These are phyloP conservation scores for Suillus sp. DNA, from an alignment of 768 basidiomycete species.

Conservation along the genomic window DNA sequence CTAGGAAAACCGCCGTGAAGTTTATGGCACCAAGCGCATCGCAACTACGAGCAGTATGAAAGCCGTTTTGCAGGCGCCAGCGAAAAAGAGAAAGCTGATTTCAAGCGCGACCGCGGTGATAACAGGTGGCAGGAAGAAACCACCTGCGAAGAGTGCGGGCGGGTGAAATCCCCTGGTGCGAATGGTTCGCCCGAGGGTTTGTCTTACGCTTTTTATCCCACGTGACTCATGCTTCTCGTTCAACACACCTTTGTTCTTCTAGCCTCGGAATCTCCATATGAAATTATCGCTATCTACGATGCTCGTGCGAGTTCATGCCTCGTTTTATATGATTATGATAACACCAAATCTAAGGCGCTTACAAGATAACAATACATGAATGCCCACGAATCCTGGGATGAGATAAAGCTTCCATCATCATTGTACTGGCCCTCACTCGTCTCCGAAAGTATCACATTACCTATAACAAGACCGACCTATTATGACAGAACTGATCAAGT, in stretches of 20 bases:
- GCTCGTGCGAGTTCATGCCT: background rate
- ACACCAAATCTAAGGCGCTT: background rate
- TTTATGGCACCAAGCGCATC: slow-evolving; percentile 34
- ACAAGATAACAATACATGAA: background rate
- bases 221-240: background rate
- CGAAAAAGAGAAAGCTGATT: slow-evolving; percentile 28
- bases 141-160: background rate
- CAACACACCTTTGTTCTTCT: background rate
- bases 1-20: slow-evolving; percentile 45
- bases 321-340: background rate
- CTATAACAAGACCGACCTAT: background rate
- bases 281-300: background rate
- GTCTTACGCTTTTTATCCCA: background rate
- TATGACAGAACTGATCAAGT: background rate
- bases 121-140: background rate
- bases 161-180: background rate
- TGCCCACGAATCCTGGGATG: background rate
- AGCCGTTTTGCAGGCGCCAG: slow-evolving; percentile 13
- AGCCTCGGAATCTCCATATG: background rate
- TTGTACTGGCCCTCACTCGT: background rate
- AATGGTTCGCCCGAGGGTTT: background rate
- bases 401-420: background rate
- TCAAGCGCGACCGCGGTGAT: background rate
- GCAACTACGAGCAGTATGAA: slow-evolving; percentile 13
- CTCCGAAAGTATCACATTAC: background rate